A percentile compares a stretch with the other conserved stretches of the same genome.
Evolutionary conservation across 495 filamentous ascomycete species (phyloP).

Genomic region (Filosporella fistucella): DNA sequence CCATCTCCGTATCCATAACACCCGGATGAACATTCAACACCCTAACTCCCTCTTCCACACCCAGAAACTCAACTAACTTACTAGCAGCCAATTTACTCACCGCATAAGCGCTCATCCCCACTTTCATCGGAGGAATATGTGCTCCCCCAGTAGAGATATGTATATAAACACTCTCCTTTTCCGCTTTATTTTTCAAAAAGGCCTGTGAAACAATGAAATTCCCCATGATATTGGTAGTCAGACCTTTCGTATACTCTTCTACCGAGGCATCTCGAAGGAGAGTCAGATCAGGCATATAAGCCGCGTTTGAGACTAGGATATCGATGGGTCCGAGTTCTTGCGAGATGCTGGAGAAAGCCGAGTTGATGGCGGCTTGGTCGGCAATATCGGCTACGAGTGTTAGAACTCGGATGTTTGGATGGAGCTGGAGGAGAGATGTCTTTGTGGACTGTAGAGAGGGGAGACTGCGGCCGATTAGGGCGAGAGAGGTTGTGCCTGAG

Average conservation of each 20-base stretch:
- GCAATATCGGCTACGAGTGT: conserved; percentile 28
- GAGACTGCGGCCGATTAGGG: conserved; percentile 17
- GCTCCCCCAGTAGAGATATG: conserved; percentile 18
- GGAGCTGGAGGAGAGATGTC: conserved; percentile 15
- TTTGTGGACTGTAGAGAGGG: conserved; percentile 22
- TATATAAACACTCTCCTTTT: conserved; percentile 13
- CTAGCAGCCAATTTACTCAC: background rate
- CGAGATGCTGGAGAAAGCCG: conserved; percentile 23
- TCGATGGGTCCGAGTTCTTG: conserved; percentile 27
- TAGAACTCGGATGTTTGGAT: conserved; percentile 26
- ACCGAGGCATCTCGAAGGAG: conserved; percentile 22
- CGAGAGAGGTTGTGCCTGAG: conserved; percentile 13
- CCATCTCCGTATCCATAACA: conserved; percentile 34
- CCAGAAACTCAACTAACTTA: background rate
- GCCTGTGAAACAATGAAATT: conserved; percentile 26
- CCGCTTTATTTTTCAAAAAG: conserved; percentile 22
- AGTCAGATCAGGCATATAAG: conserved; percentile 15
- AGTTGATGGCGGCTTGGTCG: conserved; percentile 22
- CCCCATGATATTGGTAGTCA: conserved; percentile 33
- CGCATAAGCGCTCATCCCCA: background rate
- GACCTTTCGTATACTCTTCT: conserved; percentile 25
- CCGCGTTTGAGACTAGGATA: conserved; percentile 35
- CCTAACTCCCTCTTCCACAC: background rate
- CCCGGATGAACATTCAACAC: conserved; percentile 32
- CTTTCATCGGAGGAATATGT: conserved; percentile 8